Evolutionary conservation across 78 protist species (phyloP).

Genomic region (Dictyostelium brefeldianum): DNA sequence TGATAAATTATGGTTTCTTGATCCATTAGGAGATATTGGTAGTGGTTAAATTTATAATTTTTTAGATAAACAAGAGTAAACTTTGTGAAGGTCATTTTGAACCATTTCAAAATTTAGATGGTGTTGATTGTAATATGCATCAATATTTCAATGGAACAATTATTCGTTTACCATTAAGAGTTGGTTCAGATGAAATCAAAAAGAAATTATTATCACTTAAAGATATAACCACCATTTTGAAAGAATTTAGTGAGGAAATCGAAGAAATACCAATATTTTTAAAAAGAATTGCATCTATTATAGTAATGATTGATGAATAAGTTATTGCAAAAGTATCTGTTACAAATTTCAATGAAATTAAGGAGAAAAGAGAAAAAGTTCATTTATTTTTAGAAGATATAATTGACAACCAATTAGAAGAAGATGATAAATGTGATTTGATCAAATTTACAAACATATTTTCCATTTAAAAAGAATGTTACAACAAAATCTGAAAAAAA

Average conservation of each 20-base stretch:
- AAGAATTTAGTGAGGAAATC: background rate
- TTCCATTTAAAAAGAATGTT: background rate
- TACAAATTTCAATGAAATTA: background rate
- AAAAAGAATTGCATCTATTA: background rate
- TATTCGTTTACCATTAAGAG: constrained; percentile 23
- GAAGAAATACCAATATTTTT: background rate
- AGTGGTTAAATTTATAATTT: background rate
- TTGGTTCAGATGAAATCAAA: background rate
- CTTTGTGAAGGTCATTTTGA: background rate
- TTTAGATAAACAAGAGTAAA: background rate
- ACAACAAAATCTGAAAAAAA: background rate
- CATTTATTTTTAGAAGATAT: constrained; percentile 3
- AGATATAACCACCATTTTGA: background rate
- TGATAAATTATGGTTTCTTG: background rate
- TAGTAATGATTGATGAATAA: background rate
- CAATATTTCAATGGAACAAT: constrained; percentile 24
- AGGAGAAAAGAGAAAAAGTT: background rate
- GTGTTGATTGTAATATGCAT: constrained; percentile 1
- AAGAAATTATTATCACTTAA: background rate
- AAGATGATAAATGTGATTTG: too few species aligned
- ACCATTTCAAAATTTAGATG: constrained; percentile 15
- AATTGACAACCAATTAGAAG: too few species aligned
- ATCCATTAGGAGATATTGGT: background rate
- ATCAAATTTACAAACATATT: too few species aligned
- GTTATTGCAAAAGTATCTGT: background rate